Base-by-base conservation (phyloP, 2,329 filamentous ascomycete genomes). In the Stemphylium beticola region DNA sequence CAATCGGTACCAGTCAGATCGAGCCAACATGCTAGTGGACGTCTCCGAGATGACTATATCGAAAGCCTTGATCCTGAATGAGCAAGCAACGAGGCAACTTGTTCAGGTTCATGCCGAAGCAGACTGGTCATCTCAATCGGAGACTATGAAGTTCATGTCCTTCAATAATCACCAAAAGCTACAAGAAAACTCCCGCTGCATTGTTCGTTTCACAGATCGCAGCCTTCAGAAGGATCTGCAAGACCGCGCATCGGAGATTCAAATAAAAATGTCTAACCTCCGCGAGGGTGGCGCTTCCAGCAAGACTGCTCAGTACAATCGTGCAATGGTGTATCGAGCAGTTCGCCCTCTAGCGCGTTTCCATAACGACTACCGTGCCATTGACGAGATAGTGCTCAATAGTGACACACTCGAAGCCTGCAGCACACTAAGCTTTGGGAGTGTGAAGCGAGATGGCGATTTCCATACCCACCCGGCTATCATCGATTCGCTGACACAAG, bases 341-440 rank as follows among this genome's bases (percentile, higher is more conserved):
- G 46, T 60, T 26, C 10, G 50, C 20, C 40, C 41, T 11, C 32
- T 65, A 6, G 64, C 58, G 2, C 31, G 34, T 4, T 65, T 58
- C 37, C 33, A 55, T 29, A 5, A 41, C 1, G 47, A 61, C 14
- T 67, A 64, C 34, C 49, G 44, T 10, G 59, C 38, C 11, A 46
- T 66, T 20, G 45, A 61, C 8, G 50, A 62, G 20, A 47, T 67
- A 6, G 42, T 65, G 12, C 36, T 67, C 11, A 41, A 67, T 31
- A 60, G 55, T 36, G 34, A 59, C 4, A 57, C 36, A 4, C 32
- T 63, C 4, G 63, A 65, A 44, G 57, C 64, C 11, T 44, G 46
- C 7, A 45, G 40, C 10, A 49, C 12, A 1, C 22, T 66, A 9
- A 55, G 36, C 8, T 64, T 62, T 24, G 26, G 34, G 1, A 40